Conservation (phyloP, 2,329 filamentous ascomycete species). For the Neurospora sp. region DNA sequence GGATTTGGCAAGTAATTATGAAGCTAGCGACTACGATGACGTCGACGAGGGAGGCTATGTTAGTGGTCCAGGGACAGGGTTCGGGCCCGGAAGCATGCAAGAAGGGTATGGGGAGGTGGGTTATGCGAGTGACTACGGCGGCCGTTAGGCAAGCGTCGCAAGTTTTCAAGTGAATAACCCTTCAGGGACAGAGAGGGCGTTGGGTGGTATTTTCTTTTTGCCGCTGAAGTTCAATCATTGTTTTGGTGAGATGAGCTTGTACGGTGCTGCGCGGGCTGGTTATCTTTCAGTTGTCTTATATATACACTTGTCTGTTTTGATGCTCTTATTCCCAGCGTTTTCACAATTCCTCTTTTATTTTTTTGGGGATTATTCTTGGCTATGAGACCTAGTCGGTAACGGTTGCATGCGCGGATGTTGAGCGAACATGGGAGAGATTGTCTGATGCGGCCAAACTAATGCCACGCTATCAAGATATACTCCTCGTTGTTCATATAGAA, state of each 20-base stretch:
- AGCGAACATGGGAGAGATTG: not conserved
- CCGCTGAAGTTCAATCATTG: not conserved
- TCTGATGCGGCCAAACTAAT: not conserved
- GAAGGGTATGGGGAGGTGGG: conserved; percentile 46
- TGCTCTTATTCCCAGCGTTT: not conserved
- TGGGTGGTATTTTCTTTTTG: not conserved
- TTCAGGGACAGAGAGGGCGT: not conserved
- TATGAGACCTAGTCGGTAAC: not conserved
- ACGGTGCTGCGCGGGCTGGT: not conserved
- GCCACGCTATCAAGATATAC: not conserved
- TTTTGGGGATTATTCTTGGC: not conserved
- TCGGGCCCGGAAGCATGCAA: conserved; percentile 44
- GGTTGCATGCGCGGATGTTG: not conserved
- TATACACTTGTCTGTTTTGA: not conserved
- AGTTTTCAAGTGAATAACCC: not conserved
- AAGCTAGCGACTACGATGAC: conserved; percentile 68
- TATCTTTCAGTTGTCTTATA: not conserved
- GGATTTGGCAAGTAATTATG: conserved; percentile 73
- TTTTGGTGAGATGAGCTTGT: not conserved
- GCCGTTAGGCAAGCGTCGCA: conserved; percentile 19
- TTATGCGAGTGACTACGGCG: conserved; percentile 43
- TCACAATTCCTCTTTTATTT: not conserved
- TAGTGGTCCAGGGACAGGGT: conserved; percentile 51
- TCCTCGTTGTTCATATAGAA: not conserved
- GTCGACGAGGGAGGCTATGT: conserved; percentile 62